Base-by-base conservation (phyloP, 2,329 filamentous ascomycete genomes). In the Aureobasidium sp. region DNA sequence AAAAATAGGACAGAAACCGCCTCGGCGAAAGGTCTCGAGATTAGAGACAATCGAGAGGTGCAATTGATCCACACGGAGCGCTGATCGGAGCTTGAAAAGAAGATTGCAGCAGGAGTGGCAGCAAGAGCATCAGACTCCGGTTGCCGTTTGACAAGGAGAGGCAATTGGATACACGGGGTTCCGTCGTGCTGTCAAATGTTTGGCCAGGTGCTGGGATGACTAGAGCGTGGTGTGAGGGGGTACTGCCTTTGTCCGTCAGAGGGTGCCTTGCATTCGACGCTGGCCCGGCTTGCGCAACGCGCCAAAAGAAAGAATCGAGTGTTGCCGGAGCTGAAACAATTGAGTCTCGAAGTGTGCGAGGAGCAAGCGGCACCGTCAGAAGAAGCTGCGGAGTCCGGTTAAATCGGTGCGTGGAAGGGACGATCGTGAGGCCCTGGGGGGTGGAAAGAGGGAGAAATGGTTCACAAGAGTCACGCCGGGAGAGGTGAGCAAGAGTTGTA, bases 181-280 rank as follows among this genome's bases (percentile, higher is more conserved):
- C 51, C 38, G 42, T 57, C 38, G 42, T 49, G 42, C 60, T 51
- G 51, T 61, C 60, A 45, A 57, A 54, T 64, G 55, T 51, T 53
- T 60, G 46, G 58, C 58, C 46, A 54, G 37, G 47, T 60, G 47
- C 58, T 51, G 55, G 33, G 58, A 54, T 53, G 58, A 60, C 47
- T 54, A 42, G 57, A 50, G 62, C 46, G 54, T 61, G 59, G 58
- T 57, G 60, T 51, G 53, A 61, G 60, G 62, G 46, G 47, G 49
- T 60, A 50, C 49, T 58, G 55, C 42, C 55, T 60, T 61, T 63
- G 60, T 61, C 53, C 57, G 54, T 61, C 38, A 58, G 54, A 57
- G 29, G 50, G 62, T 64, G 55, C 62, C 62, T 64, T 64, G 62
- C 62, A 62, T 64, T 54, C 60, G 47, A 62, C 60, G 57, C 42